Evolutionary conservation across 192 early-diverging fungal species (phyloP), one percentile per base, ranked within the genome.

Genomic region (Umbelopsis ramanniana): DNA sequence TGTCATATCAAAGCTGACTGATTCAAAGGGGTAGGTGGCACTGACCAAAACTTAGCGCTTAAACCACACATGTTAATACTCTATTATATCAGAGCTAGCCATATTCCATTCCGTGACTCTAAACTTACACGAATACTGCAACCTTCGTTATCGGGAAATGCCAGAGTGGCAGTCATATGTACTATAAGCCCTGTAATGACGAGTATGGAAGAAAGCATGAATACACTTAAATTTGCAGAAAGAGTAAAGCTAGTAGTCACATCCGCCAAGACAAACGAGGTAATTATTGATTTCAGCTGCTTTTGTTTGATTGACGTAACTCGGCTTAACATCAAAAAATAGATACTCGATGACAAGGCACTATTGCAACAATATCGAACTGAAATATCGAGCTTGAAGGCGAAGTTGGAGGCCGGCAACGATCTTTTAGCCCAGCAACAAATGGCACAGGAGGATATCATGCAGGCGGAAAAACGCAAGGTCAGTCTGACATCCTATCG

Each of bases 21-120:
- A 94, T 50, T 66, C 47, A 4, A 85, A 85, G 47, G 79, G 75
- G 82, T 85, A 83, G 63, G 69, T 35, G 11, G 23, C n/a, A 38
- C 45, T 23, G 8, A 43, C 1, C 1, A 37, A 45, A 33, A 38
- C 29, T 17, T 1, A 37, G 26, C 11, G 12, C 21, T 7, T 38
- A 52, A n/a, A n/a, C 53, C 38, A 37, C 37, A 46, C n/a, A 50
- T 70, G 29, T 38, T 69, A 0, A 67, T 15, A 17, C 17, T 47
- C 24, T 2, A 29, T 6, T 5, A 6, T 63, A 29, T 50, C 48
- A 50, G 46, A 68, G 73, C 77, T 23, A 87, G 86, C 1, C 97
- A 98, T 80, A 94, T 99, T 53, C 97, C 97, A 1, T 99, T 93
- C 81, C 93, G 97, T 38, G 97, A 99, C 75, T 98, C 96, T 0